These are phyloP conservation scores for Arctostaphylos glauca DNA, from an alignment of 148 eudicot genomes.

Conservation along the genomic window DNA sequence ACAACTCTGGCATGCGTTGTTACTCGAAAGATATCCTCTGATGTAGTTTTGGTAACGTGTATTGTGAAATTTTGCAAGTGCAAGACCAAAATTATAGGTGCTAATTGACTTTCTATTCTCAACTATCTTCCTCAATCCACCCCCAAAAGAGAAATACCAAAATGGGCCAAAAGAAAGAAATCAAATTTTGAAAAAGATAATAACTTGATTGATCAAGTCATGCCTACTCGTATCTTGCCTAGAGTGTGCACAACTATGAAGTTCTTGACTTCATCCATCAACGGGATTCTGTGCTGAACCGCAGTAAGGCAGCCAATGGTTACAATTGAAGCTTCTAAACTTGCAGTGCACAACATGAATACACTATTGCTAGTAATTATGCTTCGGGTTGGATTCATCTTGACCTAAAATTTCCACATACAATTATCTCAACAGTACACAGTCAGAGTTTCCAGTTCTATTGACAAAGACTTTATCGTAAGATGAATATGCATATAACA, in stretches of 20 bases:
- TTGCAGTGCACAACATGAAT: not conserved
- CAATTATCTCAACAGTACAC: not conserved
- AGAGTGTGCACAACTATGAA: not conserved
- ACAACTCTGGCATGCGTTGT: not conserved
- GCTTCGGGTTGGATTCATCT: not conserved
- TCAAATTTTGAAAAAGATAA: not conserved
- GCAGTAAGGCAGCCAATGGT: not conserved
- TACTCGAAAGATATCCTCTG: not conserved
- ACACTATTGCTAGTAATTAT: not conserved
- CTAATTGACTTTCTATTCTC: not conserved
- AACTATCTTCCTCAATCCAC: not conserved
- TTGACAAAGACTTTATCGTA: not conserved
- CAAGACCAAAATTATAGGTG: not conserved
- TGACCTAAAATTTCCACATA: not conserved
- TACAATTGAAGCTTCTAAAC: not conserved
- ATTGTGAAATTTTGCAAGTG: not conserved
- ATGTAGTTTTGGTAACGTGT: not conserved
- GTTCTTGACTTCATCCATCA: not conserved
- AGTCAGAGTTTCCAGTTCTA: not conserved
- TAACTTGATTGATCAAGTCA: not conserved
- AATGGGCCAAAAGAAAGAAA: not conserved
- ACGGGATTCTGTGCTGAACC: slow-evolving; percentile 8
- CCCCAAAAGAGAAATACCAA: not conserved
- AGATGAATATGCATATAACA: not conserved
- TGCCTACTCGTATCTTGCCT: not conserved